phyloP scores from a whole-genome alignment of 164 flowering plant genomes.

The Hamamelis virginiana region DNA sequence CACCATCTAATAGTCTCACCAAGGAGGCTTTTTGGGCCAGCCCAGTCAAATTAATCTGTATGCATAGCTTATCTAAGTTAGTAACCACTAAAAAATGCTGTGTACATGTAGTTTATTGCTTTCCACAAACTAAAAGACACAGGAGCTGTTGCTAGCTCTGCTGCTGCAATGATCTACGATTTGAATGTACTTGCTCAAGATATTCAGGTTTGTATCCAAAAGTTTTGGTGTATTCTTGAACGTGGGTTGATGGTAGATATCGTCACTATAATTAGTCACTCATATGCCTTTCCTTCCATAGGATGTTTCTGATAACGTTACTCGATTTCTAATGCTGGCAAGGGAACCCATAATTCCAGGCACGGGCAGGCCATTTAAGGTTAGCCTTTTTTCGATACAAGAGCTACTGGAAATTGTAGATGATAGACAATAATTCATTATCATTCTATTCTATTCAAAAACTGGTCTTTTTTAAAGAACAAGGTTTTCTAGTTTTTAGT shows the following conservation, averaged over 20 bases:
- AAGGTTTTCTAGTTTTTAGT: neutral
- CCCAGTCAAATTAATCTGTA: neutral
- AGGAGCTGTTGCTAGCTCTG: constrained; percentile 89
- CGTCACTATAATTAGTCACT: constrained; percentile 4
- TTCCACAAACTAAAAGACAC: constrained; percentile 62
- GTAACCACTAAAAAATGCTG: neutral
- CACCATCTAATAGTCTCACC: too few relatives aligned
- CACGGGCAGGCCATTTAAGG: constrained; percentile 83
- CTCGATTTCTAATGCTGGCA: constrained; percentile 91
- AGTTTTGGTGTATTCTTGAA: constrained; percentile 2
- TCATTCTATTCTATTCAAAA: neutral
- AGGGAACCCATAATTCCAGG: constrained; percentile 91
- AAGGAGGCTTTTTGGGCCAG: neutral
- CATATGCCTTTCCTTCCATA: constrained; percentile 22
- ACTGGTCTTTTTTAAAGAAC: neutral
- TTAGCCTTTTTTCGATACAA: constrained; percentile 17
- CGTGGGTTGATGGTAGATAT: neutral
- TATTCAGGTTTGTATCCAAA: constrained; percentile 63
- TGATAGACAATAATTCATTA: neutral
- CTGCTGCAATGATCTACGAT: constrained; percentile 75
- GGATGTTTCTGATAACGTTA: constrained; percentile 87
- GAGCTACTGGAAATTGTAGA: too few relatives aligned
- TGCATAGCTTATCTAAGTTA: neutral
- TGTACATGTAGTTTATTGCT: constrained; percentile 59
- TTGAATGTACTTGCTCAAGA: constrained; percentile 74